phyloP scores from a whole-genome alignment of 2,329 filamentous ascomycete genomes.

The Kalaharituber pfeilii region DNA sequence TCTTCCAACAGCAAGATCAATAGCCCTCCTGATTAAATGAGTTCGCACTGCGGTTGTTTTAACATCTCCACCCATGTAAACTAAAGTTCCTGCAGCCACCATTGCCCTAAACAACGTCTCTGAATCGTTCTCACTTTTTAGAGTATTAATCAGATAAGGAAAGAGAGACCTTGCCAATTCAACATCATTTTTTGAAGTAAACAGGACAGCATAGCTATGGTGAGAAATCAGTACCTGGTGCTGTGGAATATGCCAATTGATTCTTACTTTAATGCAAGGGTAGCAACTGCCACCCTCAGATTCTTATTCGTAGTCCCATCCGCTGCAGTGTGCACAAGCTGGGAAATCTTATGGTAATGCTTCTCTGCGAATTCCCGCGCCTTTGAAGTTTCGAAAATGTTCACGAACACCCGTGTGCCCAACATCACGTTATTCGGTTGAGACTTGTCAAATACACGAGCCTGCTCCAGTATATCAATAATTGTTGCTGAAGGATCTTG shows the following conservation, averaged over 20 bases:
- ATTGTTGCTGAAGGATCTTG: conserved; percentile 35
- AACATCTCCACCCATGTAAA: conserved; percentile 39
- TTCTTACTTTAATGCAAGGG: conserved; percentile 56
- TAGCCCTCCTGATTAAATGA: conserved; percentile 30
- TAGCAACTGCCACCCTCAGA: conserved; percentile 63
- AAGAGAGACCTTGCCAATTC: conserved; percentile 33
- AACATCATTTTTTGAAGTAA: conserved; percentile 29
- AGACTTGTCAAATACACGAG: conserved; percentile 39
- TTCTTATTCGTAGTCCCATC: conserved; percentile 49
- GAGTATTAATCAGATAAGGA: conserved; percentile 43
- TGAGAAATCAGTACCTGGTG: no score
- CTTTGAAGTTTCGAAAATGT: conserved; percentile 59
- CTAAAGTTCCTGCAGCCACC: conserved; percentile 64
- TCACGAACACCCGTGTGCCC: conserved; percentile 60
- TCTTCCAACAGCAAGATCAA: conserved; percentile 30
- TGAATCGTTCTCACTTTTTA: conserved; percentile 51
- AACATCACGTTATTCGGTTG: conserved; percentile 75
- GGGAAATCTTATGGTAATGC: conserved; percentile 40
- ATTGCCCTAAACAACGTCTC: conserved; percentile 72
- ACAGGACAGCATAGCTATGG: conserved; percentile 50
- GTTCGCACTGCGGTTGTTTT: conserved; percentile 31
- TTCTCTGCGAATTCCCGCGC: conserved; percentile 48
- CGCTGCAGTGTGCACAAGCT: conserved; percentile 40
- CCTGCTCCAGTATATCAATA: conserved; percentile 41
- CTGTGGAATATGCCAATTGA: no score